Conservation (phyloP, 208 protist species). For the Acanthamoeba culbertsoni region DNA sequence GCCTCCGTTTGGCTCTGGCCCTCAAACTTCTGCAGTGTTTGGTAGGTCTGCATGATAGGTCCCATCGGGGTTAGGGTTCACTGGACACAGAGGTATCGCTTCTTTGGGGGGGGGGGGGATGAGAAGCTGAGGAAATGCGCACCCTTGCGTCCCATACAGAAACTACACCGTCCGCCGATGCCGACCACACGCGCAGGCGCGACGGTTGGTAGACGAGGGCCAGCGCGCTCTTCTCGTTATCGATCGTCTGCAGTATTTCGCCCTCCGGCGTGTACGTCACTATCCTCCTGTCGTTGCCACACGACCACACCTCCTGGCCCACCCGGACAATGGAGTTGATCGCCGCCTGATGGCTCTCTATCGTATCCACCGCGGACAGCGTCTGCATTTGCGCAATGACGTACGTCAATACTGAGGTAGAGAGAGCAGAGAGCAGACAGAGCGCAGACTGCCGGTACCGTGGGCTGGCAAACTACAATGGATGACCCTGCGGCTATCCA, state of each 20-base stretch:
- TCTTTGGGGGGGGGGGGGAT: neutral
- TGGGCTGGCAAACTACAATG: conserved; percentile 40
- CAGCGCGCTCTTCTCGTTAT: neutral
- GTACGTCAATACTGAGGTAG: no score
- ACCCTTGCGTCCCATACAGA: neutral
- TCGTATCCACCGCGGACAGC: neutral
- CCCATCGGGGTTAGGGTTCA: no score
- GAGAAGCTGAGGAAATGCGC: neutral
- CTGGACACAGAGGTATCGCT: no score
- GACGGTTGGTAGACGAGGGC: neutral
- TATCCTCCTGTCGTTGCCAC: neutral
- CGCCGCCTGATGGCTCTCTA: neutral
- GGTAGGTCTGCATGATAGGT: neutral
- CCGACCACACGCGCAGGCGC: neutral
- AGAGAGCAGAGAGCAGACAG: neutral
- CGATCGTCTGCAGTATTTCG: neutral
- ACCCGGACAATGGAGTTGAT: conserved; percentile 2
- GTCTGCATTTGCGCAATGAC: neutral
- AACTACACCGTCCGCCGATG: neutral
- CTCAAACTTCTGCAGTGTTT: neutral
- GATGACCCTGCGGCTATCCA: neutral
- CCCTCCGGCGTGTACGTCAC: neutral
- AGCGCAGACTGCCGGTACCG: neutral
- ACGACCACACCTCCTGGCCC: conserved; percentile 56
- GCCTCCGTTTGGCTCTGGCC: neutral